Base-by-base conservation (phyloP, 768 basidiomycete species). In the Neoboletus brunneissimus region DNA sequence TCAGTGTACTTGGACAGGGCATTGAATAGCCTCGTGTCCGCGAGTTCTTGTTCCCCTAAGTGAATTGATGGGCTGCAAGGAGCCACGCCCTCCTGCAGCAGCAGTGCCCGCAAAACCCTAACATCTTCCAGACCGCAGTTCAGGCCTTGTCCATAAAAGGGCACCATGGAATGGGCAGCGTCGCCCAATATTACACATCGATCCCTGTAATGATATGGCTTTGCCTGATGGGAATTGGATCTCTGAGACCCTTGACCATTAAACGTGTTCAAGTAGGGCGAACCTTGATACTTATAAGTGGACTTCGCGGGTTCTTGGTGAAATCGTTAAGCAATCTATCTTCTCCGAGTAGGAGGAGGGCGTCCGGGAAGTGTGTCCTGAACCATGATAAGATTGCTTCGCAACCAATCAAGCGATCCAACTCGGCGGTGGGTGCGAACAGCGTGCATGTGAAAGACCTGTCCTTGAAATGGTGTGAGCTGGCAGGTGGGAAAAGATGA, bases 121-220 rank as follows among this genome's bases (percentile, higher is more conserved):
- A 98, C 94, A 72, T 99, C 96, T 75, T 99, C 96, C 51, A 99
- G 81, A 16, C 96, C 96, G 68, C 95, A 97, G 69, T 99, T 99
- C 64, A 98, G 81, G 41, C 96, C 96, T 79, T 99, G 96, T 42
- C 96, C 91, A 70, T 90, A 94, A 76, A 94, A 95, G 59, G 96
- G 95, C n/a, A 95, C 94, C 94, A 98, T 98, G 42, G 93, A 89
- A 73, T 99, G 96, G 12, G 94, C 92, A 40, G 96, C 89, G 73
- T 99, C 96, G 53, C 96, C 96, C 48, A 99, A 75, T 53, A 98
- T 82, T 38, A 98, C 80, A 59, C 79, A 92, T 64, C 90, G 82
- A 75, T 93, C 91, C 74, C 83, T 81, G 79, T 92, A 93, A 73
- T 97, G 93, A 74, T 94, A 95, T 48, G 93, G 94, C 56, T 79